These are phyloP conservation scores for Stachybotrys chartarum DNA, from an alignment of 2,329 filamentous ascomycete species.

Conservation along the genomic window DNA sequence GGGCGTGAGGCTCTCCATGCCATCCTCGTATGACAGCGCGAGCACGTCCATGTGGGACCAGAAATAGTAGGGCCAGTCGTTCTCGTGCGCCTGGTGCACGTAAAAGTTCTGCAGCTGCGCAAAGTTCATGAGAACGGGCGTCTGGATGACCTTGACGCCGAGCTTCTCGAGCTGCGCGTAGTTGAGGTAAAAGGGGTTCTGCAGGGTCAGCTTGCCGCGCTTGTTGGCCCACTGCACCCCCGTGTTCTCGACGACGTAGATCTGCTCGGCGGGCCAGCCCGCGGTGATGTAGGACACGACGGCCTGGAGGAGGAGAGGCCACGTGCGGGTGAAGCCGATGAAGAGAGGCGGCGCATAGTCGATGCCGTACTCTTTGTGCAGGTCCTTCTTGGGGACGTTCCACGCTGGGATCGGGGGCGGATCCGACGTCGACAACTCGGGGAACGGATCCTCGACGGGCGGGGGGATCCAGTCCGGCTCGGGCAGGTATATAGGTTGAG, in stretches of 20 bases:
- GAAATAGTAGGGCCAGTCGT: conserved; percentile 42
- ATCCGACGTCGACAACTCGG: conserved; percentile 24
- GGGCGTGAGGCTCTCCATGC: conserved; percentile 23
- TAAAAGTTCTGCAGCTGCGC: conserved; percentile 50
- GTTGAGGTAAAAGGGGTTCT: conserved; percentile 52
- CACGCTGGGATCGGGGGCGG: conserved; percentile 33
- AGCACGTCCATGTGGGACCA: conserved; percentile 52
- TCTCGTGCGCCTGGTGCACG: conserved; percentile 34
- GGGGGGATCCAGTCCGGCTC: conserved; percentile 24
- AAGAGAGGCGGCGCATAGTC: conserved; percentile 40
- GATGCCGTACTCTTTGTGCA: conserved; percentile 30
- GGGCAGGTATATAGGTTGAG: conserved; percentile 23
- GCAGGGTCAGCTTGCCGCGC: conserved; percentile 36
- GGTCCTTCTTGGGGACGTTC: conserved; percentile 31
- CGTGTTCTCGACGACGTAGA: conserved; percentile 54
- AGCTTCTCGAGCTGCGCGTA: conserved; percentile 41
- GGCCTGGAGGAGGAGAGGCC: conserved; percentile 46
- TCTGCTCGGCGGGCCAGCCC: conserved; percentile 50
- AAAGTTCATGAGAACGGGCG: conserved; percentile 45
- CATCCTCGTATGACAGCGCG: conserved; percentile 32
- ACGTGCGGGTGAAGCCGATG: conserved; percentile 52
- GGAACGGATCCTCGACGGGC: conserved; percentile 35
- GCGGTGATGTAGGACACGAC: conserved; percentile 51
- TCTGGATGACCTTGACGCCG: conserved; percentile 42
- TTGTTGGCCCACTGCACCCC: conserved; percentile 47